A percentile compares a stretch with the other conserved stretches of the same genome.
phyloP scores from a whole-genome alignment of 2,329 filamentous ascomycete genomes.

The Phyllosticta paracitricarpa region DNA sequence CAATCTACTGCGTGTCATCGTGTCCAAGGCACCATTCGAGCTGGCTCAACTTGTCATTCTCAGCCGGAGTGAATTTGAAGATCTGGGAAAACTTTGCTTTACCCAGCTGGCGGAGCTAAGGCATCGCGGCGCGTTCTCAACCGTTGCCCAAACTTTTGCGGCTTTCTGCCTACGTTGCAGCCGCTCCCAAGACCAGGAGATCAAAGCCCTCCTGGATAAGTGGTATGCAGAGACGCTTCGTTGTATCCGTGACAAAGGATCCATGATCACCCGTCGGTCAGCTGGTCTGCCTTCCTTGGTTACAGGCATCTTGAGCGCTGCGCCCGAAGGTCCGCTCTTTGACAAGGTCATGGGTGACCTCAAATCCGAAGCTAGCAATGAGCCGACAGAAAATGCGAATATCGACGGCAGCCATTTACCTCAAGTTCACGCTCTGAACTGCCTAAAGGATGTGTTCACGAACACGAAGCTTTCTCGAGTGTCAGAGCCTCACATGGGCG shows the following conservation, averaged over 20 bases:
- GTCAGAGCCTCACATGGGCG: constrained; percentile 64
- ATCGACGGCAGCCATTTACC: constrained; percentile 53
- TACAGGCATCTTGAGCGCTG: constrained; percentile 66
- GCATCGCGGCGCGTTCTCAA: constrained; percentile 87
- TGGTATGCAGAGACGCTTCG: constrained; percentile 66
- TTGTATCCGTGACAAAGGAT: constrained; percentile 65
- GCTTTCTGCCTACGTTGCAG: constrained; percentile 63
- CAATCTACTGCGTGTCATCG: constrained; percentile 50
- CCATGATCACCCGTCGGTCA: constrained; percentile 75
- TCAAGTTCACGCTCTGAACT: constrained; percentile 93
- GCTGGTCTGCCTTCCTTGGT: constrained; percentile 85
- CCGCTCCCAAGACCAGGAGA: constrained; percentile 37
- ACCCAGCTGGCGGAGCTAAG: constrained; percentile 71
- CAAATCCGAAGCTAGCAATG: constrained; percentile 46
- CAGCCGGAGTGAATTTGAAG: constrained; percentile 45
- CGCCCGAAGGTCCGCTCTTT: constrained; percentile 48
- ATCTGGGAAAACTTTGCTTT: constrained; percentile 66
- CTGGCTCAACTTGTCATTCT: constrained; percentile 14
- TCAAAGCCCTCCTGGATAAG: constrained; percentile 42
- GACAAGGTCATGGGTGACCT: constrained; percentile 54
- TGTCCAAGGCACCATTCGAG: constrained; percentile 28
- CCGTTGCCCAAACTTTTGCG: constrained; percentile 80
- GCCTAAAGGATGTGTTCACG: constrained; percentile 83
- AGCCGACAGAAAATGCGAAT: constrained; percentile 42
- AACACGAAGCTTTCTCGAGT: constrained; percentile 64